A percentile compares a stretch with the other conserved stretches of the same genome.
Evolutionary conservation across 371 early-diverging fungal species (phyloP).

Genomic region (Mortierella sp.): DNA sequence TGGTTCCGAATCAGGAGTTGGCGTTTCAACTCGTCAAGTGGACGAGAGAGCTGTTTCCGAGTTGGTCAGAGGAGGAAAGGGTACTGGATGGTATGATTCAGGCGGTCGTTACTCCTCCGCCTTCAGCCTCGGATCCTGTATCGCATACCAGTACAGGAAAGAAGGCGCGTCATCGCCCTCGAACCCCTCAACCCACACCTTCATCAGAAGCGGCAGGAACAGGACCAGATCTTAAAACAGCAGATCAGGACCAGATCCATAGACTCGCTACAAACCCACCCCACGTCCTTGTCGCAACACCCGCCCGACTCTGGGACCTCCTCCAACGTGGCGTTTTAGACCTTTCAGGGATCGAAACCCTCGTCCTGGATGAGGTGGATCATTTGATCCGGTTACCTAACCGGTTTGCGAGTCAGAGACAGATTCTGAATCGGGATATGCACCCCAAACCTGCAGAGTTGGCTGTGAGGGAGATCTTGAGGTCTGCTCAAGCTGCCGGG

Average conservation of each 20-base stretch:
- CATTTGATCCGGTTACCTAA: conserved; percentile 74
- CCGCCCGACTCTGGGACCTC: conserved; percentile 68
- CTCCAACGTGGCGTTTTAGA: conserved; percentile 62
- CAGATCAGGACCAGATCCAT: conserved; percentile 25
- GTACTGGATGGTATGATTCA: conserved; percentile 47
- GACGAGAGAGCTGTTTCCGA: conserved; percentile 60
- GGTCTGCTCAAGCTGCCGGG: conserved; percentile 31
- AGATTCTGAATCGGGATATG: conserved; percentile 62
- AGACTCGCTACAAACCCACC: conserved; percentile 49
- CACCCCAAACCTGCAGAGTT: conserved; percentile 81
- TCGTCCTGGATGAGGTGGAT: conserved; percentile 87
- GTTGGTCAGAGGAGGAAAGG: neutral
- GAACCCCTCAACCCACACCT: neutral
- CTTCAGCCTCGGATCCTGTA: neutral
- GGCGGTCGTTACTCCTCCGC: conserved; percentile 30
- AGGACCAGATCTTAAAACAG: neutral
- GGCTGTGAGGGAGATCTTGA: conserved; percentile 66
- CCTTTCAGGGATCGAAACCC: conserved; percentile 63
- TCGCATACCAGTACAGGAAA: neutral
- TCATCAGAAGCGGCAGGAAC: neutral
- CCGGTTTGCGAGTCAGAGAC: conserved; percentile 69
- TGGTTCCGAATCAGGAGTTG: conserved; percentile 92
- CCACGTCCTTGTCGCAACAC: conserved; percentile 79
- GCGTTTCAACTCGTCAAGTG: conserved; percentile 82
- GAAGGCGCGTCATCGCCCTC: neutral